Evolutionary conservation across 2,329 filamentous ascomycete genomes (phyloP), one percentile per base, ranked within the genome.

Genomic region (Colletotrichum eleusines): DNA sequence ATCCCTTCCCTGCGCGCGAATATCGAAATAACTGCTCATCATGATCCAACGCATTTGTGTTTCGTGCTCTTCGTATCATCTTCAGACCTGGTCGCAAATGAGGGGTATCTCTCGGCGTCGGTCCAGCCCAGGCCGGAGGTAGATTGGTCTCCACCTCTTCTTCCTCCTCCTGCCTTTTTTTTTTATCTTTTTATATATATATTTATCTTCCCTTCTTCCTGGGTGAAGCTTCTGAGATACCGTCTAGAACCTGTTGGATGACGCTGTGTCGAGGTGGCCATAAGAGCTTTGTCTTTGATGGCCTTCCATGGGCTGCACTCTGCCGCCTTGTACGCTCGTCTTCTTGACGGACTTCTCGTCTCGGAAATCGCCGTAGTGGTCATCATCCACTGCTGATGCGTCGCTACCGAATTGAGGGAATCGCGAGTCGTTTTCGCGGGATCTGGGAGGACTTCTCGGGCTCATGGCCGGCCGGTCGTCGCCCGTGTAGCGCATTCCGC

Each of bases 401-500:
- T 73, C 59, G 33, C 66, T 70, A 48, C 71, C 68, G 38, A 75
- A 73, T n/a, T 46, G 71, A 11, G 53, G 74, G 60, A 61, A 73
- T 33, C 48, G 69, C 14, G 64, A 62, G 60, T 69, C 70, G 38
- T 69, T 61, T 53, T 42, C 62, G 58, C 71, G 51, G 40, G 59
- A 65, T 68, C 64, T 72, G 16, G 76, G 74, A 48, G 73, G 74
- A 51, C 73, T 53, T 23, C 74, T 74, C 38, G 78, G 76, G 44
- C 74, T 78, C n/a, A 76, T 62, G 2, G 76, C 73, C 18, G 75
- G 75, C 51, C 78, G 74, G 40, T 77, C 74, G 20, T 78, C 77
- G 44, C 77, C 79, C 7, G 76, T 78, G 63, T 78, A 80, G n/a
- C 78, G 78, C 74, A 82, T 76, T 14, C 89, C 89, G 40, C 89